These are phyloP conservation scores for Crucihimalaya himalaica DNA, from an alignment of 345 rosid species.

Conservation along the genomic window DNA sequence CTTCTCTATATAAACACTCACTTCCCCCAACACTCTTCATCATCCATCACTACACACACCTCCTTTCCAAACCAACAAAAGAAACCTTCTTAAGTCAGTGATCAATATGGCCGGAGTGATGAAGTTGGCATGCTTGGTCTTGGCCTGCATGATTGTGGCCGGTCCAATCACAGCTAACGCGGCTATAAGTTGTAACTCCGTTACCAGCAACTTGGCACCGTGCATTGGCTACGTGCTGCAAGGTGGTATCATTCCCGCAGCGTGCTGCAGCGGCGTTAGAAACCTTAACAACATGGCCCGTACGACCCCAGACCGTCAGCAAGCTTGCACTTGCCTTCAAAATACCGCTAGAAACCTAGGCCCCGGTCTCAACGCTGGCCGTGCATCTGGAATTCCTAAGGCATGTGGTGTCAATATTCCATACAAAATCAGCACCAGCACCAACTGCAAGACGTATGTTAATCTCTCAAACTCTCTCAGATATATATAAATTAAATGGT, in stretches of 20 bases:
- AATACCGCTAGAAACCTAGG: conserved; percentile 12
- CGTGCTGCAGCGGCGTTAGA: conserved; percentile 37
- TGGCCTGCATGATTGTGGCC: conserved; percentile 38
- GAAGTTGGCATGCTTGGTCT: conserved; percentile 35
- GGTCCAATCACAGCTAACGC: conserved; percentile 37
- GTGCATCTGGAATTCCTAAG: conserved; percentile 28
- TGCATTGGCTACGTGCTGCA: conserved; percentile 34
- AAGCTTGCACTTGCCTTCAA: conserved; percentile 40
- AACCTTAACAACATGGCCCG: conserved; percentile 27
- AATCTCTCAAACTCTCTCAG: not conserved
- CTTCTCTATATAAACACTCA: conserved; percentile 34
- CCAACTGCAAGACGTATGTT: conserved; percentile 39
- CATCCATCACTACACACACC: conserved; percentile 16
- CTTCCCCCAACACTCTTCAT: conserved; percentile 18
- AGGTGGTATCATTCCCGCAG: not conserved
- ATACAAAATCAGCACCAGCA: conserved; percentile 39
- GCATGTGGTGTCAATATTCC: conserved; percentile 32
- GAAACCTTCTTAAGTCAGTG: not conserved
- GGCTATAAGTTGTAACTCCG: conserved; percentile 45
- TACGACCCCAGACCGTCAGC: conserved; percentile 40
- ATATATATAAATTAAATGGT: not conserved
- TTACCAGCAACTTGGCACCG: conserved; percentile 17
- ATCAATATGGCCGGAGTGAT: conserved; percentile 25
- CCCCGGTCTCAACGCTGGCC: not conserved
- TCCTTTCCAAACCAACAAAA: not conserved